Conservation (phyloP, 1,139 yeast species). For the Protomyces lactucae-debilis region DNA sequence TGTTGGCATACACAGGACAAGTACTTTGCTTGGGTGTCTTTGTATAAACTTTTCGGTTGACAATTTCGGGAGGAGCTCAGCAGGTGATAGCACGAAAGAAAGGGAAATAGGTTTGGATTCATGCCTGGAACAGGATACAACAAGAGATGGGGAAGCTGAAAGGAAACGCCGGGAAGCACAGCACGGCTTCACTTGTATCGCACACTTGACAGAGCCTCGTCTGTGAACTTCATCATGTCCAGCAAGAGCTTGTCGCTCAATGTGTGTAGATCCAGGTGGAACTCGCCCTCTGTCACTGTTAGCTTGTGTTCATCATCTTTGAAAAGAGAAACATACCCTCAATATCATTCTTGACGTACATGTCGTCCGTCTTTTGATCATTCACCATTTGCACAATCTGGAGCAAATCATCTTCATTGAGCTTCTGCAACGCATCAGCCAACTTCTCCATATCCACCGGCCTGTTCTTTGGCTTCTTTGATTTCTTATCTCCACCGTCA, state of each 20-base stretch:
- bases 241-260: constrained; percentile 86
- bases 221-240: constrained; percentile 80
- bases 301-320: not conserved
- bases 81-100: not conserved
- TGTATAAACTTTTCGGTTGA: not conserved
- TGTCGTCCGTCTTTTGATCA: constrained; percentile 89
- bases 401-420: constrained; percentile 85
- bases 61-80: constrained; percentile 2
- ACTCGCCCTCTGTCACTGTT: constrained; percentile 67
- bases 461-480: constrained; percentile 51
- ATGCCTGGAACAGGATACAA: constrained; percentile 1
- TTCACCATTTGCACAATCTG: constrained; percentile 97
- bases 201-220: not conserved
- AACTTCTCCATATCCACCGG: constrained; percentile 75
- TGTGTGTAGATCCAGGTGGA: constrained; percentile 91
- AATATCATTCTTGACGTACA: constrained; percentile 92
- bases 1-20: not conserved
- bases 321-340: constrained; percentile 42
- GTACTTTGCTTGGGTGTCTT: not conserved
- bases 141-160: not conserved
- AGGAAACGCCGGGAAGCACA: not conserved
- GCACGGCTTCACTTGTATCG: not conserved
- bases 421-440: constrained; percentile 82
- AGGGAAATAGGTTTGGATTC: too few relatives aligned
- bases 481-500: constrained; percentile 38